Conservation (phyloP, 1,284 basidiomycete genomes). For the Leccinum griseonigrum region DNA sequence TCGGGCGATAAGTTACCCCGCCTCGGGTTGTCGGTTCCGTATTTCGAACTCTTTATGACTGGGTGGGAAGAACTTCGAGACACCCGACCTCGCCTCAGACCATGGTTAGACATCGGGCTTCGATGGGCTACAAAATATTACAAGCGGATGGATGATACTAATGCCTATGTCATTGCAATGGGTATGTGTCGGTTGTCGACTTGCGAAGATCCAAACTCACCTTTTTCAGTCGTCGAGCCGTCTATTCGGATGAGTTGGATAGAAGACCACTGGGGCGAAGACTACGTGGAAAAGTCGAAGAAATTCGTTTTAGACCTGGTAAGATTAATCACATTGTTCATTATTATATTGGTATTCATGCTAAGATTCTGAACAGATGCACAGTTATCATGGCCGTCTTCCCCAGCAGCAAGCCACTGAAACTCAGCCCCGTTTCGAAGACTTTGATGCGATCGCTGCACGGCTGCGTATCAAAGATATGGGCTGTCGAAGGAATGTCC, state of each 20-base stretch:
- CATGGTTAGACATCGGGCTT: background rate
- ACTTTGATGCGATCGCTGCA: background rate
- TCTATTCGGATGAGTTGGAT: slow-evolving; percentile 1
- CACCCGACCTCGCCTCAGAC: background rate
- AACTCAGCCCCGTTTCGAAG: background rate
- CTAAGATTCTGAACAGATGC: background rate
- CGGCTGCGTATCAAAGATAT: background rate
- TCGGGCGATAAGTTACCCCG: background rate
- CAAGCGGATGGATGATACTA: background rate
- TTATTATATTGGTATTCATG: background rate
- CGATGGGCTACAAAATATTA: background rate
- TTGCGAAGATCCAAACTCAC: background rate
- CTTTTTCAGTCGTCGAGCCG: background rate
- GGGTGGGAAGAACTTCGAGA: background rate
- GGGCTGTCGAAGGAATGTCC: background rate
- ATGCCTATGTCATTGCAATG: slow-evolving; percentile 1
- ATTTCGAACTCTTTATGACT: background rate
- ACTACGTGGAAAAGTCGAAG: background rate
- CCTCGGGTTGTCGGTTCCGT: background rate
- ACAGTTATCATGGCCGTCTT: background rate
- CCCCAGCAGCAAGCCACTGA: background rate
- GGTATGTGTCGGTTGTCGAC: background rate
- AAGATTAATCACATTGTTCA: background rate
- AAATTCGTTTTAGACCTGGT: background rate
- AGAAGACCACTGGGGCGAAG: background rate